phyloP scores from a whole-genome alignment of 352 stramenopile genomes.

The Globisporangium takayamanum region DNA sequence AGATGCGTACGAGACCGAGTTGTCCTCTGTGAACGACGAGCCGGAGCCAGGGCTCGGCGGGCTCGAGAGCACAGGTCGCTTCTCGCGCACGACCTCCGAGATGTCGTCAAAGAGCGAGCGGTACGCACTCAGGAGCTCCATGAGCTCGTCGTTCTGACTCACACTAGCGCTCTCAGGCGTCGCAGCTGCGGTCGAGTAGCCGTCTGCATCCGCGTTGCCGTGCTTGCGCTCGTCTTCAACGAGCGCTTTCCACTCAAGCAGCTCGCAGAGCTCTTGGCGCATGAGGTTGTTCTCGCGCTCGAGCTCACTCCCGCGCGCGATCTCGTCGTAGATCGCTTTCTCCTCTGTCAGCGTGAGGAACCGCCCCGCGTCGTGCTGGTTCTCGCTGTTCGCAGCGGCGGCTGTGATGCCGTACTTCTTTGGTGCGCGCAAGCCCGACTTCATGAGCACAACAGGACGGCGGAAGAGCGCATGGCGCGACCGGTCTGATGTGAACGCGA shows the following conservation, averaged over 20 bases:
- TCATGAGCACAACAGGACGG: constrained; percentile 13
- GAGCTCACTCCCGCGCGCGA: constrained; percentile 34
- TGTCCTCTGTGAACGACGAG: constrained; percentile 63
- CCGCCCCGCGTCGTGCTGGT: constrained; percentile 23
- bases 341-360: constrained; percentile 17
- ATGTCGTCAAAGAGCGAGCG: constrained; percentile 60
- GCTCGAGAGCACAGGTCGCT: constrained; percentile 36
- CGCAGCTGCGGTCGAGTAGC: constrained; percentile 7
- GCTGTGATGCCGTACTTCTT: constrained; percentile 36
- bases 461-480: constrained; percentile 14
- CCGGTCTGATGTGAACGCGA: constrained; percentile 46
- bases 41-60: constrained; percentile 44
- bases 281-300: constrained; percentile 68
- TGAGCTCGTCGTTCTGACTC: constrained; percentile 34
- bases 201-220: constrained; percentile 20
- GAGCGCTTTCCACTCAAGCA: constrained; percentile 70
- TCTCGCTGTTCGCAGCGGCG: constrained; percentile 21
- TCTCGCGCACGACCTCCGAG: constrained; percentile 44
- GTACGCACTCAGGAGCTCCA: constrained; percentile 64
- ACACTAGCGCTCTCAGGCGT: constrained; percentile 4
- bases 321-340: constrained; percentile 40
- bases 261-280: constrained; percentile 55
- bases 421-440: constrained; percentile 37
- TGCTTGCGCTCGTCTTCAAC: constrained; percentile 40
- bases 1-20: constrained; percentile 56